Conservation (phyloP, 2,329 filamentous ascomycete species). For the Aureobasidium sp. region DNA sequence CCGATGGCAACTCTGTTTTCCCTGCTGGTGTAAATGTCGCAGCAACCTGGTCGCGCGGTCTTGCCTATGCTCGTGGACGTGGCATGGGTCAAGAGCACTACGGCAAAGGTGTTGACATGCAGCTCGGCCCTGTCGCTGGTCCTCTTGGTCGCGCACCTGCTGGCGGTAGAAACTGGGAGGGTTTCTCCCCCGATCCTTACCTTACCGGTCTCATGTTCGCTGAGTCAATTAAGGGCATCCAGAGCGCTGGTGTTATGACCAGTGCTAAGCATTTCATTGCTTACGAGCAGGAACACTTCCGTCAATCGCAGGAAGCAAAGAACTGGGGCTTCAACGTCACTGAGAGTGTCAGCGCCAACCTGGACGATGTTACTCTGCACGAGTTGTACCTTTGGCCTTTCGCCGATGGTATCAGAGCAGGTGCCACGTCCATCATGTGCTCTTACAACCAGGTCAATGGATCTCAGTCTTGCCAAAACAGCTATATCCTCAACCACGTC, state of each 20-base stretch:
- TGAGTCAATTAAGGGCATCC: conserved; percentile 31
- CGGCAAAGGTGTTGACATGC: conserved; percentile 31
- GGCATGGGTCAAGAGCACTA: conserved; percentile 26
- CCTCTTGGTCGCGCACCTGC: conserved; percentile 34
- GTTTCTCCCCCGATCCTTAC: conserved; percentile 31
- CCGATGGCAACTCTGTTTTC: conserved; percentile 24
- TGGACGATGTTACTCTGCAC: conserved; percentile 50
- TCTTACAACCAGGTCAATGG: conserved; percentile 63
- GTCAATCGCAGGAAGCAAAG: conserved; percentile 24
- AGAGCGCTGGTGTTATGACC: conserved; percentile 33
- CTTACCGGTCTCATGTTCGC: conserved; percentile 34
- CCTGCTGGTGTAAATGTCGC: conserved; percentile 26
- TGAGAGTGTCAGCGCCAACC: conserved; percentile 51
- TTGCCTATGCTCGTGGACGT: conserved; percentile 36
- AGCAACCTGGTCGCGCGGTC: conserved; percentile 27
- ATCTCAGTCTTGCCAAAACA: conserved; percentile 54
- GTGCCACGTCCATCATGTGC: conserved; percentile 54
- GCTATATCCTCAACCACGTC: conserved; percentile 56
- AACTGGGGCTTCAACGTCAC: conserved; percentile 31
- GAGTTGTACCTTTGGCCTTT: conserved; percentile 55
- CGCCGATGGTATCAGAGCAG: conserved; percentile 50
- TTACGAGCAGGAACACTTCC: conserved; percentile 51
- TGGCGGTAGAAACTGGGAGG: conserved; percentile 38
- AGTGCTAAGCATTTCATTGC: conserved; percentile 47
- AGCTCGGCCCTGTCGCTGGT: conserved; percentile 36